Conservation (phyloP, 331 rosid species). For the Malus hybrid region DNA sequence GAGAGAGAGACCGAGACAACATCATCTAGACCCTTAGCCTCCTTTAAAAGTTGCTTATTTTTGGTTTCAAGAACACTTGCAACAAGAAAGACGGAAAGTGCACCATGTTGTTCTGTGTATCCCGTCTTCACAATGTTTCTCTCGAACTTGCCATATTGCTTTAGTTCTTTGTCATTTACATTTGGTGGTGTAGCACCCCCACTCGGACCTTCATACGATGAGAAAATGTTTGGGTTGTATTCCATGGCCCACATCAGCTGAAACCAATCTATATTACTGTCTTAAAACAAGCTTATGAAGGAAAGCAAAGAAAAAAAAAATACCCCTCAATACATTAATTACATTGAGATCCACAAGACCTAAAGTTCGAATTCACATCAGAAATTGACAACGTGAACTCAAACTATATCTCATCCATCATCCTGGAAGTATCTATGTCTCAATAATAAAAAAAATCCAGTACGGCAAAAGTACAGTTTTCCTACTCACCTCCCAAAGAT, state of each 20-base stretch:
- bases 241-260: conserved; percentile 99
- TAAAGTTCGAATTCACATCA: not conserved
- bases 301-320: conserved; percentile 8
- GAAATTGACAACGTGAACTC: not conserved
- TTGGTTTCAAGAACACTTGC: conserved; percentile 85
- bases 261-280: conserved; percentile 64
- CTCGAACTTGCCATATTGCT: conserved; percentile 86
- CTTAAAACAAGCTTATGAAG: conserved; percentile 38
- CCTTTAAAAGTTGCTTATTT: conserved; percentile 63
- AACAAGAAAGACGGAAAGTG: conserved; percentile 79
- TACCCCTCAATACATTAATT: conserved; percentile 11
- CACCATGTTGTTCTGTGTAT: conserved; percentile 34
- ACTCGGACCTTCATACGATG: conserved; percentile 39
- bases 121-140: conserved; percentile 62
- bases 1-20: conserved; percentile 57
- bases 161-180: conserved; percentile 44
- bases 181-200: conserved; percentile 23
- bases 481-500: conserved; percentile 92
- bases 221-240: conserved; percentile 82
- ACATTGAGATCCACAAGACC: not conserved
- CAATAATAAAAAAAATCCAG: not conserved
- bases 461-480: conserved; percentile 3
- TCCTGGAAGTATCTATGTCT: not conserved
- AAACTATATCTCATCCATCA: not conserved
- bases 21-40: conserved; percentile 92